These are phyloP conservation scores for Phytopythium delawarense DNA, from an alignment of 352 stramenopile species.

Conservation along the genomic window DNA sequence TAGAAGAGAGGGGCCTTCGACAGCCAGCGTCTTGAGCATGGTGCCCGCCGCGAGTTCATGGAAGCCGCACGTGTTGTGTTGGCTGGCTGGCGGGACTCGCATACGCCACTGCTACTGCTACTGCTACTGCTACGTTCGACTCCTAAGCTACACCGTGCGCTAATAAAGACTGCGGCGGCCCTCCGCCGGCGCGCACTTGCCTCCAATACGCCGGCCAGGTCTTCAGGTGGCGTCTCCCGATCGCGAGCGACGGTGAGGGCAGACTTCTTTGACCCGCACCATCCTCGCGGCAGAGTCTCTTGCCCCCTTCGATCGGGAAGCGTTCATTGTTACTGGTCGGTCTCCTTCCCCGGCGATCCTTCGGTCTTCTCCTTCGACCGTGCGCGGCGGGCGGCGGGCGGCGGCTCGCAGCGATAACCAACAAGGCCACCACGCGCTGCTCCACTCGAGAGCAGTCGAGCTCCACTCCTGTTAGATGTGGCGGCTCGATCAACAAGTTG, in stretches of 20 bases:
- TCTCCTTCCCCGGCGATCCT: not conserved
- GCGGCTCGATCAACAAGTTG: not conserved
- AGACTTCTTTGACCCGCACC: not conserved
- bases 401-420: not conserved
- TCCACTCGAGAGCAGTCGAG: not conserved
- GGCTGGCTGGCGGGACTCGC: not conserved
- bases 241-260: not conserved
- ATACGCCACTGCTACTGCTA: constrained; percentile 2
- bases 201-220: not conserved
- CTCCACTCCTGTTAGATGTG: not conserved
- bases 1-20: not conserved
- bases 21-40: not conserved
- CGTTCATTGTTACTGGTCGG: not conserved
- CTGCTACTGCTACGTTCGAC: constrained; percentile 1
- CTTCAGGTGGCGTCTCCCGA: not conserved
- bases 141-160: not conserved
- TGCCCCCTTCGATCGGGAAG: constrained; percentile 1
- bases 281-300: not conserved
- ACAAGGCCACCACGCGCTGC: not conserved
- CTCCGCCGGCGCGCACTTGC: constrained; percentile 1
- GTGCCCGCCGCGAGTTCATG: not conserved
- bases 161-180: not conserved
- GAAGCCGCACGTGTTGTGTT: not conserved
- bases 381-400: too few species aligned
- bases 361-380: constrained; percentile 1